Conservation (phyloP, 345 rosid genomes). For the Euphorbia pulcherrima region DNA sequence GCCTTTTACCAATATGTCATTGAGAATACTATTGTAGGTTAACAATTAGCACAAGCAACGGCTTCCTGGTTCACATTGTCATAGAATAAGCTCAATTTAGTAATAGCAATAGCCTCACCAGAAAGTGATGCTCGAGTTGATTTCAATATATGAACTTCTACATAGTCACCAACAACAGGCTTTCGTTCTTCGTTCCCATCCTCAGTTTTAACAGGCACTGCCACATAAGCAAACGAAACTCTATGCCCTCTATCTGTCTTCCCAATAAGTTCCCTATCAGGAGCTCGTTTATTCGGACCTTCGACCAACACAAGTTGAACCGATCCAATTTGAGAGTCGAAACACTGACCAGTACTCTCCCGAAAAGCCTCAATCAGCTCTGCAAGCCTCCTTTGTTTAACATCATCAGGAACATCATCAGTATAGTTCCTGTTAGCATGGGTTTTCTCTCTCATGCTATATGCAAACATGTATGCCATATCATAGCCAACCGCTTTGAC, state of each 20-base stretch:
- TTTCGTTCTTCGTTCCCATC: slow-evolving; percentile 31
- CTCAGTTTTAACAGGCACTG: slow-evolving; percentile 37
- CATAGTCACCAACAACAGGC: slow-evolving; percentile 67
- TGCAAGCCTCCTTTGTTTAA: slow-evolving; percentile 78
- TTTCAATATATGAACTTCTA: slow-evolving; percentile 63
- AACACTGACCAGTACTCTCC: slow-evolving; percentile 71
- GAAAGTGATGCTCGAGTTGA: slow-evolving; percentile 68
- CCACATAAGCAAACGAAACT: slow-evolving; percentile 51
- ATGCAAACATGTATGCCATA: slow-evolving; percentile 98
- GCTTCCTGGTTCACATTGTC: slow-evolving; percentile 32
- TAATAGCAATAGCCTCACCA: slow-evolving; percentile 75
- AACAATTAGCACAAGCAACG: slow-evolving; percentile 43
- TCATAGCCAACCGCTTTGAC: slow-evolving; percentile 70
- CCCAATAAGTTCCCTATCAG: slow-evolving; percentile 76
- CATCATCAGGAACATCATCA: slow-evolving; percentile 76
- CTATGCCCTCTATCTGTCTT: slow-evolving; percentile 83
- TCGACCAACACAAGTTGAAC: slow-evolving; percentile 72
- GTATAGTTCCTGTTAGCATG: slow-evolving; percentile 75
- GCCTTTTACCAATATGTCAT: neutral
- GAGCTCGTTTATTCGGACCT: slow-evolving; percentile 92
- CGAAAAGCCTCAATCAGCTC: slow-evolving; percentile 79
- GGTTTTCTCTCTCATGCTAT: slow-evolving; percentile 92
- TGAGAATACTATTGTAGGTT: neutral
- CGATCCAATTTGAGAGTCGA: slow-evolving; percentile 65
- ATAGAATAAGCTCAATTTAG: slow-evolving; percentile 59